Base-by-base conservation (phyloP, 164 flowering plant genomes). In the Nymphaea colorata region DNA sequence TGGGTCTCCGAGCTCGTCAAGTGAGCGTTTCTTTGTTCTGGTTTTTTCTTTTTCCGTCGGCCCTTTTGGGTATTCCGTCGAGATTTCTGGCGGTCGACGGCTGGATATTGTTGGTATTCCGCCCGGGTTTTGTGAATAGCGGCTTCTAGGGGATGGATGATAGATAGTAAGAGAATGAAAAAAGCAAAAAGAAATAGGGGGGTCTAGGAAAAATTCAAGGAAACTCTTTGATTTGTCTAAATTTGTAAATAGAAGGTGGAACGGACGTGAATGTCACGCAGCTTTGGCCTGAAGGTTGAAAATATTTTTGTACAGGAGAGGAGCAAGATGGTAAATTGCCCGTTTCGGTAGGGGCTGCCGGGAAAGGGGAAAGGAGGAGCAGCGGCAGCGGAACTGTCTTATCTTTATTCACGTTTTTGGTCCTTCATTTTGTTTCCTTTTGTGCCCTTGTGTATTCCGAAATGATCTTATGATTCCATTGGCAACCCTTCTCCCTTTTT, bases 1-100 rank as follows among this genome's bases (percentile, higher is more conserved):
- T 92, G 96, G 96, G 84, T 88, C 0, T 82, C 92, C 10, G 93
- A 90, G 44, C 84, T 92, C 44, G 76, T 88, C 44, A 72, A 76
- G 80, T 88, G 79, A 86, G 66, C 42, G 2, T 47, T 4, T 4
- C 11, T 51, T 51, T 15, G 8, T 51, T 51, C 14, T 51, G 2
- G 57, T 10, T 51, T 14, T 47, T 15, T 51, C 10, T 15, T 51
- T 51, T 3, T 51, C 57, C 14, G 57, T 51, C 57, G 14, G 3
- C 57, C 36, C 36, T 25, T 25, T 25, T 25, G 36, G 36, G 36
- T 25, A 25, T 3, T 51, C 57, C 14, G 57, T 51, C 57, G 14
- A 3, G 12, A 51, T 51, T 51, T 51, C 57, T 4, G 57, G 57
- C 14, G 57, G 15, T 15, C 57, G 57, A 15, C 57, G 57, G 57